Base-by-base conservation (phyloP, 768 basidiomycete genomes). In the Hypsizygus marmoreus region DNA sequence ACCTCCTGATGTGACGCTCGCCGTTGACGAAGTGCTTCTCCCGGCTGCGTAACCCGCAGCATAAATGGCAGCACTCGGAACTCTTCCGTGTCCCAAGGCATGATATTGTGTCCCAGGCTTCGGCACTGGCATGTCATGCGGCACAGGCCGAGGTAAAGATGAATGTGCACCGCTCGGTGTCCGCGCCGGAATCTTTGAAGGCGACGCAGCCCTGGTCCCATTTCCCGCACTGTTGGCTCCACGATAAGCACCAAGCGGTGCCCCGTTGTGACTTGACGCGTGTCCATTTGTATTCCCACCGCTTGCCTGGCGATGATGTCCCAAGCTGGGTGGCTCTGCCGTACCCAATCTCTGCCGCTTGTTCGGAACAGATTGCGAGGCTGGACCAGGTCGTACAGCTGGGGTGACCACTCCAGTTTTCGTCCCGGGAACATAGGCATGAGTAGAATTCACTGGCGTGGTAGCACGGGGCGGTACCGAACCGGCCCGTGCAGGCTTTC, bases 341-440 rank as follows among this genome's bases (percentile, higher is more conserved):
- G 82, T 81, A 10, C 69, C 72, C 20, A 84, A 64, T 45, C 74
- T 80, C 61, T 76, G 81, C 43, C 86, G 76, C 60, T 89, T 89
- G 51, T 74, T 81, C 16, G 85, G 79, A 16, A 72, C 73, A 1
- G 81, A 81, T 14, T 74, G 73, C 24, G 70, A 64, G 37, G 65
- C 65, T 0, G 80, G 74, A 23, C 72, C 74, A 3, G 79, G 69
- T 23, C 84, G 75, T 19, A 86, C 75, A 3, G 82, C 83, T 2
- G 88, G 82, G 6, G 85, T 88, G 26, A 84, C 76, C 2, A 66
- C 66, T 1, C 77, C 76, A n/a, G 55, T 66, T 52, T 67, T 69
- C 9, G 65, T 49, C n/a, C 63, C 68, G 28, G 66, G 76, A 32
- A 66, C 68, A 55, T 71, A 73, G 17, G 57, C 55, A n/a, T 70